Percentiles rank a stretch among this genome's conserved stretches.
These are phyloP conservation scores for Begonia peltatifolia DNA, from an alignment of 306 rosid species.

Conservation along the genomic window DNA sequence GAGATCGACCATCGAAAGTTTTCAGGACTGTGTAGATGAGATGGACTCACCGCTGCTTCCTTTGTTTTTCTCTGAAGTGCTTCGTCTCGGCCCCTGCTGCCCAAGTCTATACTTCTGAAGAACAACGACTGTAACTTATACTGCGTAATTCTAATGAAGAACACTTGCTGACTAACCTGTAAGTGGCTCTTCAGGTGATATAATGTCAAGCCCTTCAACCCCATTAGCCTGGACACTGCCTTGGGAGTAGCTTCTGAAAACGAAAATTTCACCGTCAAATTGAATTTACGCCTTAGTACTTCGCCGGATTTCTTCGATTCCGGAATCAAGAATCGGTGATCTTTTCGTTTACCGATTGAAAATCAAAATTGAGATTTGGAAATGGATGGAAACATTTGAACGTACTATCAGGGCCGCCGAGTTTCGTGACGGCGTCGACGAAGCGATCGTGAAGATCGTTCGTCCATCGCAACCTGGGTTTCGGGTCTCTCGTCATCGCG, in stretches of 20 bases:
- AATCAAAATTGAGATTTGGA: too few relatives aligned
- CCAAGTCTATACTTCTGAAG: constrained; percentile 89
- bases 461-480: constrained; percentile 92
- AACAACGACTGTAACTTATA: too few relatives aligned
- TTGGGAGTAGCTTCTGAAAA: constrained; percentile 90
- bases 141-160: neutral
- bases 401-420: constrained; percentile 87
- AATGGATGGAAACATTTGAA: too few relatives aligned
- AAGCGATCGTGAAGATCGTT: constrained; percentile 86
- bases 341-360: too few relatives aligned
- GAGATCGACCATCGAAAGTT: neutral
- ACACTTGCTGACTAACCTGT: constrained; percentile 34
- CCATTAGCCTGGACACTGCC: constrained; percentile 80
- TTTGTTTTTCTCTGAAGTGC: constrained; percentile 31
- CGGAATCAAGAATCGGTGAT: too few relatives aligned
- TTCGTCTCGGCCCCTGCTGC: constrained; percentile 42
- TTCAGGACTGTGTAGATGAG: neutral
- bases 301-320: too few relatives aligned
- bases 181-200: constrained; percentile 98
- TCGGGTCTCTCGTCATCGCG: constrained; percentile 86
- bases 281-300: neutral
- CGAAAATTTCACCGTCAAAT: neutral
- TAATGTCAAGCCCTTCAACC: constrained; percentile 85
- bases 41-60: constrained; percentile 39
- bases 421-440: constrained; percentile 86